Conservation (phyloP, 2,329 filamentous ascomycete genomes). For the Gaeumannomyces sp. region DNA sequence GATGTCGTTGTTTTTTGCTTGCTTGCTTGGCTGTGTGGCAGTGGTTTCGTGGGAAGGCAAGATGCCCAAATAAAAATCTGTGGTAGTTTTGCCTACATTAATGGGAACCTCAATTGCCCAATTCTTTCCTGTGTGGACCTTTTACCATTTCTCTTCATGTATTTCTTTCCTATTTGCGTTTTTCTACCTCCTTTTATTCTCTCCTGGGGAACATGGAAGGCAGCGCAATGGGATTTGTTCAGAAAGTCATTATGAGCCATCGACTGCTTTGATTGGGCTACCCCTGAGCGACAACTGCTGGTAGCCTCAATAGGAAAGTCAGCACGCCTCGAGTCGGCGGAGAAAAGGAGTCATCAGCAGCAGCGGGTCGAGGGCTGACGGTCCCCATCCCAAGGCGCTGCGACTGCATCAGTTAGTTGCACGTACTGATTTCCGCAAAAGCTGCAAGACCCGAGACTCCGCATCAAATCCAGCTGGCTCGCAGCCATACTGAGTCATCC, state of each 20-base stretch:
- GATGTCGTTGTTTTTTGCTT: background rate
- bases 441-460: background rate
- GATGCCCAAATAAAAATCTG: too few species aligned
- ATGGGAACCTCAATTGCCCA: too few species aligned
- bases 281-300: background rate
- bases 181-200: too few species aligned
- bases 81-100: too few species aligned
- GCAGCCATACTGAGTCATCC: conserved; percentile 1
- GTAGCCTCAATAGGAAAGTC: background rate
- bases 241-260: background rate
- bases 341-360: too few species aligned
- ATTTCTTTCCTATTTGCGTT: too few species aligned
- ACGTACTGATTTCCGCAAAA: background rate
- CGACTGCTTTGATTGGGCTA: background rate
- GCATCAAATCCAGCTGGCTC: background rate
- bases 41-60: background rate
- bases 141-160: too few species aligned
- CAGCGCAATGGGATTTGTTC: background rate
- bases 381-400: too few species aligned
- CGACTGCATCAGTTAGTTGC: too few species aligned
- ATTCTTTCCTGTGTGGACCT: too few species aligned
- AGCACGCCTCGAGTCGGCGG: background rate
- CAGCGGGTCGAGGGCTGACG: too few species aligned
- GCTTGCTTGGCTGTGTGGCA: background rate
- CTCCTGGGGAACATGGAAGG: too few species aligned